Conservation (phyloP, 1,284 basidiomycete species). For the Puccinia novopanici region DNA sequence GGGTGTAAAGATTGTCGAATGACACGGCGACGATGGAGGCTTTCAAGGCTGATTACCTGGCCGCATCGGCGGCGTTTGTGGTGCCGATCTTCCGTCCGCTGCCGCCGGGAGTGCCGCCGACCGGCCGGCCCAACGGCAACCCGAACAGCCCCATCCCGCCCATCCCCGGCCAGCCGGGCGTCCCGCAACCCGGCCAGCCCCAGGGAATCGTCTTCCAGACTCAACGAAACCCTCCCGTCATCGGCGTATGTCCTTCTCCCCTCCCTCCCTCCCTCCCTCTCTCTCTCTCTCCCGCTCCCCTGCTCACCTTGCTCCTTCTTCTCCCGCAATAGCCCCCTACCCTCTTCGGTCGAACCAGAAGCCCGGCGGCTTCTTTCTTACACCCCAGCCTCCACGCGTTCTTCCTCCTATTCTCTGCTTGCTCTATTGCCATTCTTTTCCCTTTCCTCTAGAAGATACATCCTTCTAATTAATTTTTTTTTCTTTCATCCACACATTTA, state of each 20-base stretch:
- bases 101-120: background rate
- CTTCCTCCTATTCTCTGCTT: too few species aligned
- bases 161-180: background rate
- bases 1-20: slow-evolving; percentile 36
- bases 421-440: too few species aligned
- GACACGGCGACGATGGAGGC: slow-evolving; percentile 29
- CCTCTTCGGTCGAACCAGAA: background rate
- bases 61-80: background rate
- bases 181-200: slow-evolving; percentile 3
- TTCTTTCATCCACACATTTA: too few species aligned
- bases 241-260: slow-evolving; percentile 20
- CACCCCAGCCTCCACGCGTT: too few species aligned
- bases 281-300: background rate
- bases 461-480: too few species aligned
- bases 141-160: background rate
- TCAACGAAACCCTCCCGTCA: slow-evolving; percentile 24
- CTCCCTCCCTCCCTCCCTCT: background rate
- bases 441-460: too few species aligned
- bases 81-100: background rate
- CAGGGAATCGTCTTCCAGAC: slow-evolving; percentile 43
- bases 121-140: slow-evolving; percentile 17
- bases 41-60: slow-evolving; percentile 26
- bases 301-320: background rate
- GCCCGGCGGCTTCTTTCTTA: too few species aligned
- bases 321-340: background rate